A percentile compares a stretch with the other conserved stretches of the same genome.
Evolutionary conservation across 148 eudicot genomes (phyloP).

Genomic region (Rhododendron henanense): DNA sequence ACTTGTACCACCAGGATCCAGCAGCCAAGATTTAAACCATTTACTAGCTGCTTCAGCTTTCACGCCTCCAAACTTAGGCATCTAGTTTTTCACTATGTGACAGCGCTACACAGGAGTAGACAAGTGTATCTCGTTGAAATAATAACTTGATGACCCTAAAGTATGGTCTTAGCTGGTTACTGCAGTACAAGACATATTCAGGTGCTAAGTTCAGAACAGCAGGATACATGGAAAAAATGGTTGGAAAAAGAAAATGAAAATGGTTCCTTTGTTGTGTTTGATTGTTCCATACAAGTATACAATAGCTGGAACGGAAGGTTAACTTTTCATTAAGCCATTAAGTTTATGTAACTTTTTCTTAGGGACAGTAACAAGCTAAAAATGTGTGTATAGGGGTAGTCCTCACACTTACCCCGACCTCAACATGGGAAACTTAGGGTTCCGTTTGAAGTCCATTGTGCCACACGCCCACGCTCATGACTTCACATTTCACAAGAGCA

Average conservation of each 20-base stretch:
- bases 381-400: neutral
- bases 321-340: neutral
- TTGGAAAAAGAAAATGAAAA: constrained; percentile 7
- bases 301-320: neutral
- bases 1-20: neutral
- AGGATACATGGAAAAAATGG: neutral
- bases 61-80: neutral
- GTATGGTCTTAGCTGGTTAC: neutral
- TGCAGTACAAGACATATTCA: neutral
- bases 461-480: neutral
- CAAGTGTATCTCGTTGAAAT: neutral
- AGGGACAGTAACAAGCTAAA: neutral
- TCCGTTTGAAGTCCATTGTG: neutral
- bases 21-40: neutral
- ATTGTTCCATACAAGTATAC: neutral
- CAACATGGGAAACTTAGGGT: neutral
- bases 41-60: neutral
- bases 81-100: neutral
- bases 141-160: neutral
- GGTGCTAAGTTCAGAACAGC: neutral
- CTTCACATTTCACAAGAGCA: neutral
- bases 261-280: neutral
- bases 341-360: neutral
- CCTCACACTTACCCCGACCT: neutral
- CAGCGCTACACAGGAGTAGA: neutral